Evolutionary conservation across 2,329 filamentous ascomycete genomes (phyloP).

Genomic region (Dactylonectria macrodidyma): DNA sequence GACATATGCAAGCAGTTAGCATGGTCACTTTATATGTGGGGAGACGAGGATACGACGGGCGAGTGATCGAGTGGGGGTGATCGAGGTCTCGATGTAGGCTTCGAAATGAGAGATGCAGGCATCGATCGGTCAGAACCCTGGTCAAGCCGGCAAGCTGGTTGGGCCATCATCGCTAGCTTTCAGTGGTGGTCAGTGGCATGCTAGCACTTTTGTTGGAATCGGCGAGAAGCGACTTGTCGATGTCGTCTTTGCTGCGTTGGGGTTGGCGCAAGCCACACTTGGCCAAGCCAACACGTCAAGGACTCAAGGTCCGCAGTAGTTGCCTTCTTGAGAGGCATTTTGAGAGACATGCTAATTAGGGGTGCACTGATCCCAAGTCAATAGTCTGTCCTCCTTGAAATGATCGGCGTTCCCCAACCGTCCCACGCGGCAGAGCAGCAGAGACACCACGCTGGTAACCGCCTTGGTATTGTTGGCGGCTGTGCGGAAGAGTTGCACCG

Average conservation of each 20-base stretch:
- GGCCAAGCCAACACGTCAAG: constrained; percentile 15
- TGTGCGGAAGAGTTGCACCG: constrained; percentile 16
- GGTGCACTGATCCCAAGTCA: neutral
- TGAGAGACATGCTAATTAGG: neutral
- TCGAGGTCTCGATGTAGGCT: constrained; percentile 9
- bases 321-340: neutral
- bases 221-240: neutral
- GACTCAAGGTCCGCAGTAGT: neutral
- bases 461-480: neutral
- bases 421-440: constrained; percentile 6
- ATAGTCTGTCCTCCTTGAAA: neutral
- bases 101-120: constrained; percentile 22
- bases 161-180: constrained; percentile 7
- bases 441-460: constrained; percentile 23
- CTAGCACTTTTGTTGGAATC: constrained; percentile 5
- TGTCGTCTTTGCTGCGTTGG: constrained; percentile 5
- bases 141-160: constrained; percentile 10
- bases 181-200: constrained; percentile 1
- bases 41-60: neutral
- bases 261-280: neutral
- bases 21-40: constrained; percentile 10
- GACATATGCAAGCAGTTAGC: constrained; percentile 30
- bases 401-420: neutral
- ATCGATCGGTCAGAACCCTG: constrained; percentile 10
- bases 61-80: constrained; percentile 3